Percentiles rank a stretch among this genome's conserved stretches.
Evolutionary conservation across 106 monocot genomes (phyloP).

Genomic region (Acorus gramineus): DNA sequence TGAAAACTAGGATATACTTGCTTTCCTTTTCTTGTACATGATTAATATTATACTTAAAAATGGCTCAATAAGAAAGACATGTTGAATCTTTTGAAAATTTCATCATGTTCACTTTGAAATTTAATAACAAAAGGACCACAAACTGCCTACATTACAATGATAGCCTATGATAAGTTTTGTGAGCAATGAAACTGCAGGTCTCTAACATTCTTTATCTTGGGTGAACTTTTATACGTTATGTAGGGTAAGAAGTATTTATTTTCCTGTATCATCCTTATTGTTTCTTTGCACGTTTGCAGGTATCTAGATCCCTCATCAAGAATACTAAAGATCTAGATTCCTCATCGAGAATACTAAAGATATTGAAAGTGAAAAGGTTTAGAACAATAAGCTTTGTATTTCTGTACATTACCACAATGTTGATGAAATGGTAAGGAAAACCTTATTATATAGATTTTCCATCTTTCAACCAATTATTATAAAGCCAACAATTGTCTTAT

Average conservation of each 20-base stretch:
- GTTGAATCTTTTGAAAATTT: too few relatives aligned
- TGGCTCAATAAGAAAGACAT: too few relatives aligned
- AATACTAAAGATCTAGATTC: background rate
- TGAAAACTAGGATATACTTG: too few relatives aligned
- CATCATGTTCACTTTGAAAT: too few relatives aligned
- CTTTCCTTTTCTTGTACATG: too few relatives aligned
- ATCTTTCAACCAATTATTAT: background rate
- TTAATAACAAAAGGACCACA: too few relatives aligned
- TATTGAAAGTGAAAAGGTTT: slow-evolving; percentile 51
- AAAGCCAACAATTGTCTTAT: too few relatives aligned
- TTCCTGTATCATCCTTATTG: slow-evolving; percentile 29
- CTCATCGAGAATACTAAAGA: slow-evolving; percentile 55
- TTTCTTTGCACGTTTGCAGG: slow-evolving; percentile 13
- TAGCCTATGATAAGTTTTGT: background rate
- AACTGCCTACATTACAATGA: background rate
- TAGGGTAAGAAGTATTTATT: slow-evolving; percentile 62
- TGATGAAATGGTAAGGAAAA: slow-evolving; percentile 36
- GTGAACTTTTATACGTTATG: background rate
- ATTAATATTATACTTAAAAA: too few relatives aligned
- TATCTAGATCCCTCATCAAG: slow-evolving; percentile 27
- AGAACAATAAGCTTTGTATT: slow-evolving; percentile 78
- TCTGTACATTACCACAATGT: slow-evolving; percentile 86
- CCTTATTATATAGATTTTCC: background rate
- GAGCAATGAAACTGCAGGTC: background rate
- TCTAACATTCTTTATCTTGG: background rate